Conservation (phyloP, 495 filamentous ascomycete species). For the Xylaria grammica region DNA sequence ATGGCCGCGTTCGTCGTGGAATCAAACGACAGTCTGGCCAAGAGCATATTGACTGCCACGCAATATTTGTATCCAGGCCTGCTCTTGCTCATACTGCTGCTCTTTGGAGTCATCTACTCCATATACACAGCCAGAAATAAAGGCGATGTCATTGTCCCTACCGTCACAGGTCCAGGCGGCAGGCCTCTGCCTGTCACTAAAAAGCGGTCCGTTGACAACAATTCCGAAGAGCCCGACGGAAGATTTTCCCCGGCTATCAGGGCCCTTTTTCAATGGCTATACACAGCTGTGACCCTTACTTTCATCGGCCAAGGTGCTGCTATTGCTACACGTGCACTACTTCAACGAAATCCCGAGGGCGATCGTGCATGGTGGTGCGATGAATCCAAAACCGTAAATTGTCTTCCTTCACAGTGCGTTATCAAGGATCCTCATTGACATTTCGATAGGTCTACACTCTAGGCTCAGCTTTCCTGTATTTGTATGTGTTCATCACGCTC, state of each 20-base stretch:
- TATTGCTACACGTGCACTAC: slow-evolving; percentile 77
- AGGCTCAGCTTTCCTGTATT: slow-evolving; percentile 64
- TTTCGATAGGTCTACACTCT: slow-evolving; percentile 74
- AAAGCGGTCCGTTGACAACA: slow-evolving; percentile 45
- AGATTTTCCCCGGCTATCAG: slow-evolving; percentile 65
- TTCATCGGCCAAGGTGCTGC: slow-evolving; percentile 76
- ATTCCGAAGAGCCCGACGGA: slow-evolving; percentile 39
- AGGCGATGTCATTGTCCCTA: slow-evolving; percentile 45
- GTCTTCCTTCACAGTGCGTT: slow-evolving; percentile 5
- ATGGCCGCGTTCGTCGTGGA: slow-evolving; percentile 39
- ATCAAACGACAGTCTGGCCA: slow-evolving; percentile 37
- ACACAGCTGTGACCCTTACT: slow-evolving; percentile 67
- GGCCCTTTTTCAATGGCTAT: slow-evolving; percentile 75
- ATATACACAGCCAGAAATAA: slow-evolving; percentile 50
- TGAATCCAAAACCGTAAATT: slow-evolving; percentile 80
- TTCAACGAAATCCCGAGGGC: slow-evolving; percentile 30
- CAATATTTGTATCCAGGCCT: slow-evolving; percentile 51
- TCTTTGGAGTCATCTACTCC: slow-evolving; percentile 48
- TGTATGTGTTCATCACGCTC: slow-evolving; percentile 73
- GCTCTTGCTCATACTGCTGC: slow-evolving; percentile 49
- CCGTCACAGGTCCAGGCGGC: slow-evolving; percentile 71
- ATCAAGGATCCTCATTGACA: slow-evolving; percentile 14
- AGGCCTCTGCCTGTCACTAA: slow-evolving; percentile 74
- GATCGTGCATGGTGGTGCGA: slow-evolving; percentile 89
- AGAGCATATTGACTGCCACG: slow-evolving; percentile 41